phyloP scores from a whole-genome alignment of 257 asterid species.

The Apocynum venetum region DNA sequence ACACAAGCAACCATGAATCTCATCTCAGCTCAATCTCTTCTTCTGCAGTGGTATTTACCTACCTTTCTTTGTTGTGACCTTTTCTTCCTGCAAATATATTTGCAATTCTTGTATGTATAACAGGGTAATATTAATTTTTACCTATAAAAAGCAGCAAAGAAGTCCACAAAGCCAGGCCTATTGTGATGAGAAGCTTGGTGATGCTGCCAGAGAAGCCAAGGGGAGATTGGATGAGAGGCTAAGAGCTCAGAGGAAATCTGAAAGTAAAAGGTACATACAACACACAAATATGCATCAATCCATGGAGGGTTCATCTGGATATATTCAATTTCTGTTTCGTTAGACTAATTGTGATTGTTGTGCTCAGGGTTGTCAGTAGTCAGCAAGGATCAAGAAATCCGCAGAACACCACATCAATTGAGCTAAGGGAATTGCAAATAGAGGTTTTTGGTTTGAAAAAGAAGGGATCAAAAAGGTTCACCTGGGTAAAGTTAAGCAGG shows the following conservation, averaged over 20 bases:
- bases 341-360: neutral
- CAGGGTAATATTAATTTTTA: neutral
- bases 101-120: neutral
- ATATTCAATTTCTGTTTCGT: too few relatives aligned
- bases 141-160: slow-evolving; percentile 25
- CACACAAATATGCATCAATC: neutral
- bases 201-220: slow-evolving; percentile 45
- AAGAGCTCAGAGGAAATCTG: slow-evolving; percentile 34
- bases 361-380: slow-evolving; percentile 10
- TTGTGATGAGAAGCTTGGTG: slow-evolving; percentile 28
- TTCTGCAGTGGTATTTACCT: slow-evolving; percentile 36
- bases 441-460: slow-evolving; percentile 33
- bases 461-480: slow-evolving; percentile 42
- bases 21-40: slow-evolving; percentile 25
- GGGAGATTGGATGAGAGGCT: slow-evolving; percentile 60
- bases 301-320: neutral
- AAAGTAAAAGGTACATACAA: slow-evolving; percentile 24
- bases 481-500: slow-evolving; percentile 60
- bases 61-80: too few relatives aligned
- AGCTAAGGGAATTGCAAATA: slow-evolving; percentile 10
- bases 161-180: slow-evolving; percentile 20
- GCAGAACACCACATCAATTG: slow-evolving; percentile 21
- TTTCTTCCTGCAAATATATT: neutral
- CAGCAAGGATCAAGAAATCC: slow-evolving; percentile 17
- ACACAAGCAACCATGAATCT: slow-evolving; percentile 35